Base-by-base conservation (phyloP, 768 basidiomycete species). In the Termitomyces sp. region DNA sequence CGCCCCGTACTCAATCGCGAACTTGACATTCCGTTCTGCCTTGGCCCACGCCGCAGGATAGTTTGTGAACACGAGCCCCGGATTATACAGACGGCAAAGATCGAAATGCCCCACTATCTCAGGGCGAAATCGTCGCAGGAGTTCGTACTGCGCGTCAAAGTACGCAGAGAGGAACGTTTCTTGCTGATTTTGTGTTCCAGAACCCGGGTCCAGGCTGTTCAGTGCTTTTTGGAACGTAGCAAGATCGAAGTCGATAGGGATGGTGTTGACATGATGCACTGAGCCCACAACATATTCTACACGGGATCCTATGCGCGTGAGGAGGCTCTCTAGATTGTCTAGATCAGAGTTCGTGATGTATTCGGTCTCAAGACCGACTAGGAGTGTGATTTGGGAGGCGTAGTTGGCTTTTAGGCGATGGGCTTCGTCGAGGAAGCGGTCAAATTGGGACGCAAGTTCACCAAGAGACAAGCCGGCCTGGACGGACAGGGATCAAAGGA, bases 21-120 rank as follows among this genome's bases (percentile, higher is more conserved):
- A 86, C 50, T 70, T 65, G 61, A 98, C 74, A 71, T 98, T 98
- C 63, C 93, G 74, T 70, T 83, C 80, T 36, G 94, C 72, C 69
- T 82, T 85, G 42, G 76, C 70, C 81, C 83, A 86, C 7, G 88
- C 87, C 1, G 66, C 68, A 18, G 85, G 81, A 65, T 80, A 86
- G 42, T 81, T 76, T n/a, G 70, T 65, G 58, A 94, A 78, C 24
- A 69, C 69, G 55, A 90, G 68, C 20, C 71, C 59, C 3, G 95
- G 94, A 24, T 77, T 77, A 77, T 91, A 98, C 9, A 99, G 80
- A 1, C 94, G 83, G 70, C 93, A 95, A 0, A 98, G 82, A 73
- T 98, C 96, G 62, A 98, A 78, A 72, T 99, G 97, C 1, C 94
- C 97, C 53, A 99, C 80, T 49, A 98, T 78, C 70, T 95, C 93